phyloP scores from a whole-genome alignment of 495 filamentous ascomycete genomes.

The Penicillium robsamsonii region DNA sequence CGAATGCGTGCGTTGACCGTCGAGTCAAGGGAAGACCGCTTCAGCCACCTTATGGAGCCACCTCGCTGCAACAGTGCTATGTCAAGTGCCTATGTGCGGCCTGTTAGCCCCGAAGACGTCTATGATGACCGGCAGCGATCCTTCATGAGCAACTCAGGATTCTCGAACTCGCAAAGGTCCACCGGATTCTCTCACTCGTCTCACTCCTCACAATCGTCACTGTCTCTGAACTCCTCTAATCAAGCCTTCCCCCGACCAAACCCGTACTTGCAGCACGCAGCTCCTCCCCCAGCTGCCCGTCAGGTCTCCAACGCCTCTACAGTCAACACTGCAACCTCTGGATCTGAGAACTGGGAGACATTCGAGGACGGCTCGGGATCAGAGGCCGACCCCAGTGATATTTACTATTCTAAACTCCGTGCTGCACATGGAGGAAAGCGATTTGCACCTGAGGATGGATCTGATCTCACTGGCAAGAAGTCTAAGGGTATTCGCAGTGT shows the following conservation, averaged over 20 bases:
- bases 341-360: conserved; percentile 95
- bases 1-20: conserved; percentile 82
- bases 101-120: conserved; percentile 78
- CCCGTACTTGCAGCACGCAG: conserved; percentile 44
- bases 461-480: conserved; percentile 52
- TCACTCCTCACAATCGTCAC: conserved; percentile 38
- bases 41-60: conserved; percentile 55
- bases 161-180: conserved; percentile 41
- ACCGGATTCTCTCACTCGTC: conserved; percentile 42
- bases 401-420: conserved; percentile 73
- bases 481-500: conserved; percentile 52
- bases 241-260: conserved; percentile 40
- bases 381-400: conserved; percentile 68
- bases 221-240: conserved; percentile 39
- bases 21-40: conserved; percentile 62
- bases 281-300: conserved; percentile 52
- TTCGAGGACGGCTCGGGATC: conserved; percentile 77
- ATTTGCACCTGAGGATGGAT: conserved; percentile 56
- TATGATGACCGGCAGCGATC: conserved; percentile 69
- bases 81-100: conserved; percentile 66
- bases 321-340: conserved; percentile 61
- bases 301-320: conserved; percentile 72
- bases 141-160: conserved; percentile 48
- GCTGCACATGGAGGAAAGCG: conserved; percentile 60
- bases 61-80: conserved; percentile 64